Base-by-base conservation (phyloP, 2,329 filamentous ascomycete species). In the Aotearoamyces nothofagi region DNA sequence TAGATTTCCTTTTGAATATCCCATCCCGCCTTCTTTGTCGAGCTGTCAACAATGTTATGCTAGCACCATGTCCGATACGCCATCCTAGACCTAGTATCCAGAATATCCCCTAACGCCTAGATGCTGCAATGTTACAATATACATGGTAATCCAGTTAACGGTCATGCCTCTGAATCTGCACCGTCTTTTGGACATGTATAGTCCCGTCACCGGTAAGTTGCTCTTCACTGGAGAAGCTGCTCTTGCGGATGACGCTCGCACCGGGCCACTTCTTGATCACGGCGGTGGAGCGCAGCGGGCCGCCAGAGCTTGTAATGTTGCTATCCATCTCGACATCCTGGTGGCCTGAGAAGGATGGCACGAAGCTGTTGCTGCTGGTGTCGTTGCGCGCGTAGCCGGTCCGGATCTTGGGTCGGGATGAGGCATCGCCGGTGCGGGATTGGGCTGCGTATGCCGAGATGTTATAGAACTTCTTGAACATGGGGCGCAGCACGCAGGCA, bases 401-500 rank as follows among this genome's bases (percentile, higher is more conserved):
- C n/a, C 8, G 8, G 19, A n/a, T 16, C 15, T 5, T 15, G 6
- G 24, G 24, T 26, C 5, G 9, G 24, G 24, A 5, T 26, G 22
- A 13, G n/a, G 24, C 17, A 15, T 14, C 15, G 11, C 22, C 9
- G 4, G 15, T 22, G 16, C 10, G 12, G 4, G 17, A n/a, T 9
- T 12, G 11, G 11, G 24, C 5, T 14, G 27, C 15, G 27, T 8
- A n/a, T n/a, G 27, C 12, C 13, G 39, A 22, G 22, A 38, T 17
- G 4, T 29, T 24, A 23, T 37, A 41, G 36, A 44, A 46, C 5
- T 34, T 37, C 5, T 32, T 34, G 39, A 51, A 39, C 29, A 66
- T 47, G 0, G 61, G 62, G 1, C 58, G 55, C 5, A 65, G 47
- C 0, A 60, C 63, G 5, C 59, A 57, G 5, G 61, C 51, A 14